These are phyloP conservation scores for Rhododendron molle DNA, from an alignment of 148 eudicot species.

Conservation along the genomic window DNA sequence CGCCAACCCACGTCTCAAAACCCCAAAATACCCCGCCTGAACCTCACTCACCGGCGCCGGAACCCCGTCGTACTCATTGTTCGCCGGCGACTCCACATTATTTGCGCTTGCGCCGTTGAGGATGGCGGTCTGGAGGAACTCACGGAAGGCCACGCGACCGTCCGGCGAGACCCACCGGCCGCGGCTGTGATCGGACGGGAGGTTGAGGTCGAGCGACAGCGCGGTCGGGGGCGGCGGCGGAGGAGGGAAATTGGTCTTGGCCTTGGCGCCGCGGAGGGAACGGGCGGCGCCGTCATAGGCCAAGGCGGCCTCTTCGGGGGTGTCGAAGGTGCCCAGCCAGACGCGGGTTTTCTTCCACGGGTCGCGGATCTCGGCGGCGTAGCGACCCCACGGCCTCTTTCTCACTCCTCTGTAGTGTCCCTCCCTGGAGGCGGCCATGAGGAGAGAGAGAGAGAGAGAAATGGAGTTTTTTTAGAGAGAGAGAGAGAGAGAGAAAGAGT, in stretches of 20 bases:
- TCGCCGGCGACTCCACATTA: neutral
- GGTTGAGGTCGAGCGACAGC: slow-evolving; percentile 33
- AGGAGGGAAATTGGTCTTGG: slow-evolving; percentile 46
- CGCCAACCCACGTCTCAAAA: slow-evolving; percentile 37
- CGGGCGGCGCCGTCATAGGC: slow-evolving; percentile 63
- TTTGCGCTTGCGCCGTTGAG: neutral
- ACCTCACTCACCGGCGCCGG: slow-evolving; percentile 12
- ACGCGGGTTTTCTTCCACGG: slow-evolving; percentile 64
- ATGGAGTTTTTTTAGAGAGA: neutral
- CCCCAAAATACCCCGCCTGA: slow-evolving; percentile 25
- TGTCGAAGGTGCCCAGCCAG: slow-evolving; percentile 60
- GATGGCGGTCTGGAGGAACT: slow-evolving; percentile 24
- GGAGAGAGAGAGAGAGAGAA: neutral
- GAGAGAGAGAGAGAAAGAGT: neutral
- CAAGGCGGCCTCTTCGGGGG: slow-evolving; percentile 54
- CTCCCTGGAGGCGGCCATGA: slow-evolving; percentile 34
- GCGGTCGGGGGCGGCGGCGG: slow-evolving; percentile 31
- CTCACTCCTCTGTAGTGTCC: slow-evolving; percentile 58
- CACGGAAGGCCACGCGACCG: slow-evolving; percentile 20
- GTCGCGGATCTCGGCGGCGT: slow-evolving; percentile 61
- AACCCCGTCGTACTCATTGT: neutral
- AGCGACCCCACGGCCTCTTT: slow-evolving; percentile 65
- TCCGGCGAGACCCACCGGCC: slow-evolving; percentile 20
- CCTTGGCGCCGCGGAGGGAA: slow-evolving; percentile 48
- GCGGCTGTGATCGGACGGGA: slow-evolving; percentile 25